Base-by-base conservation (phyloP, 148 eudicot species). In the Chenopodium album region DNA sequence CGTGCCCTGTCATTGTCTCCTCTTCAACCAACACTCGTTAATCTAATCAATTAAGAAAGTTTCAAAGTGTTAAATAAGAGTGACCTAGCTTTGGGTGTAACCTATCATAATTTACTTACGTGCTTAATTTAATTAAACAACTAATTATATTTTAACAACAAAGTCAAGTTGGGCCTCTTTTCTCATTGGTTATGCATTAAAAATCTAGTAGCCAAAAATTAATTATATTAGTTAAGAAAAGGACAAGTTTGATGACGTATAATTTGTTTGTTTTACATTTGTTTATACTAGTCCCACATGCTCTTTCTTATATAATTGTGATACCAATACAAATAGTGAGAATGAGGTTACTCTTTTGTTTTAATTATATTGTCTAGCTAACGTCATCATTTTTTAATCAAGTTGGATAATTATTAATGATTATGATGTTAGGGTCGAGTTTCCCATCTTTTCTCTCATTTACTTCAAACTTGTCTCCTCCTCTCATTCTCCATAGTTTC, bases 1-100 rank as follows among this genome's bases (percentile, higher is more conserved):
- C 67, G 67, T 75, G 78, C 78, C 78, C 78, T 75, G 78, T 75
- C 78, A 75, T 11, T 75, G 78, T 56, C 78, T 75, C 44, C 78
- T 32, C 9, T 32, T 11, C 63, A 75, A 56, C 78, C 47, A 75
- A 75, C 66, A 75, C 26, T 56, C 10, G 4, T 75, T 75, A 75
- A 48, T 47, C 31, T n/a, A 73, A 73, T 73, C 56, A 75, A 16
- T 28, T 54, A 29, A 19, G 78, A 75, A 75, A 13, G 14, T 19
- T 75, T 54, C 66, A 28, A 31, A 54, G 60, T 48, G 59, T 73
- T 72, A 11, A 5, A 37, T 46, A 52, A 28, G 16, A 12, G 63
- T 75, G 77, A 75, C 77, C 20, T 75, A 75, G 77, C 31, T 75
- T 28, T 75, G 9, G 64, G 60, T 23, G 32, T 28, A 22, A 47